Conservation (phyloP, 73 alveolate species). For the Durusdinium trenchii region DNA sequence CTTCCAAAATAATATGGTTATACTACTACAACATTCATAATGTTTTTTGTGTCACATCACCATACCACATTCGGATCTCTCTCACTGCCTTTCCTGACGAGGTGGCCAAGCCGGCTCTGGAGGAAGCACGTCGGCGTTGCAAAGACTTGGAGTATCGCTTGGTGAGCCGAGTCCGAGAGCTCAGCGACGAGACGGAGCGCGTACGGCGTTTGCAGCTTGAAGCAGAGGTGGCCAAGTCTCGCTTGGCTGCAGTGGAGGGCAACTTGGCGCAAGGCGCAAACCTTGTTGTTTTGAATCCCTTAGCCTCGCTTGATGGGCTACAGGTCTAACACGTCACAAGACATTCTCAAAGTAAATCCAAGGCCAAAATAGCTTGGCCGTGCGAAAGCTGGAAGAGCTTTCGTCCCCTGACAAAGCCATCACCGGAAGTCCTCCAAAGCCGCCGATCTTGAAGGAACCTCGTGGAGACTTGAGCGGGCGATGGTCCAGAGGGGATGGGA, state of each 20-base stretch:
- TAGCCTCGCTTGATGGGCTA: too few species aligned
- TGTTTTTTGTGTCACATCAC: too few species aligned
- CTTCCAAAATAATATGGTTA: too few species aligned
- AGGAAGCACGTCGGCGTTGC: conserved; percentile 47
- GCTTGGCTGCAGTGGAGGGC: conserved; percentile 31
- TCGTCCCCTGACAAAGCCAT: conserved; percentile 23
- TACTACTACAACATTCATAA: too few species aligned
- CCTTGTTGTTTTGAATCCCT: too few species aligned
- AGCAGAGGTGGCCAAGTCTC: conserved; percentile 44
- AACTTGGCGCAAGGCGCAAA: not conserved
- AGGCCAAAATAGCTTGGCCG: not conserved
- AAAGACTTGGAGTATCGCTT: conserved; percentile 49
- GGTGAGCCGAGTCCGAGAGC: conserved; percentile 52
- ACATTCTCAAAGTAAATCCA: too few species aligned
- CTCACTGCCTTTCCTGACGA: too few species aligned
- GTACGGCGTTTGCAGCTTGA: conserved; percentile 47
- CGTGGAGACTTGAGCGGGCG: conserved; percentile 55
- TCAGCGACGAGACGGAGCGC: conserved; percentile 43
- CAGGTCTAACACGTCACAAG: too few species aligned
- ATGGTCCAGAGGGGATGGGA: not conserved
- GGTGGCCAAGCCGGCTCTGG: conserved; percentile 67
- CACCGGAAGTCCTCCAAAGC: not conserved
- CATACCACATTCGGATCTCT: too few species aligned
- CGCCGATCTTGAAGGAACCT: conserved; percentile 43
- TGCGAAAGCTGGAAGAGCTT: not conserved